Evolutionary conservation across 2,329 filamentous ascomycete genomes (phyloP).

Genomic region (Lecanicillium sp.): DNA sequence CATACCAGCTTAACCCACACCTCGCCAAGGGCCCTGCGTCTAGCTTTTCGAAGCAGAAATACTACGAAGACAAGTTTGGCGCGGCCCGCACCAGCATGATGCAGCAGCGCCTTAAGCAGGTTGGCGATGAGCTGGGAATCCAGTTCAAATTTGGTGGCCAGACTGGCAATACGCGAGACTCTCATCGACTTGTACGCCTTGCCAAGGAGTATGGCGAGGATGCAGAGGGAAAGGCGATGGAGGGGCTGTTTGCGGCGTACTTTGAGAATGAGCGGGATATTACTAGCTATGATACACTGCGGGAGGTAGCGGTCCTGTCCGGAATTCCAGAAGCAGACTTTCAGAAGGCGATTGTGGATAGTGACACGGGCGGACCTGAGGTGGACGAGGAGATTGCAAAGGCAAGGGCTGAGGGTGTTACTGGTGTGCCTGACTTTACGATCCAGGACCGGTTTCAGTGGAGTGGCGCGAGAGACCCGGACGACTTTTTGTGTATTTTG

Average conservation of each 20-base stretch:
- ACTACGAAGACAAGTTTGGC: slow-evolving; percentile 48
- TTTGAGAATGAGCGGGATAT: slow-evolving; percentile 36
- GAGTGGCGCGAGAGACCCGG: slow-evolving; percentile 59
- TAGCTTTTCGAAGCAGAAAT: slow-evolving; percentile 27
- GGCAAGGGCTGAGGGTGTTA: slow-evolving; percentile 31
- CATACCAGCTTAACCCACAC: slow-evolving; percentile 34
- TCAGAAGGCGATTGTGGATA: slow-evolving; percentile 27
- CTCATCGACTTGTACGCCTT: slow-evolving; percentile 38
- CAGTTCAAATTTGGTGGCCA: slow-evolving; percentile 35
- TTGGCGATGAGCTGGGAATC: slow-evolving; percentile 30
- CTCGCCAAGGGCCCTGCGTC: slow-evolving; percentile 19
- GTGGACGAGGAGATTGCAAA: slow-evolving; percentile 22
- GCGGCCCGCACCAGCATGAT: slow-evolving; percentile 41
- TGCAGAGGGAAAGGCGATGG: slow-evolving; percentile 48
- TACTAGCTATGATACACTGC: slow-evolving; percentile 29
- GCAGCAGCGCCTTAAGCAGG: slow-evolving; percentile 18
- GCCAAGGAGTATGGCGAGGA: slow-evolving; percentile 40
- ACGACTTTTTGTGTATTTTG: slow-evolving; percentile 58
- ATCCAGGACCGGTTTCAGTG: slow-evolving; percentile 60
- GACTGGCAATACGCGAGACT: slow-evolving; percentile 13
- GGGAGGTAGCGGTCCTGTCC: slow-evolving; percentile 20
- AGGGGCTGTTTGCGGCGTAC: slow-evolving; percentile 31
- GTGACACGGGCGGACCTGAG: slow-evolving; percentile 37
- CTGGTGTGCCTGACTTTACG: slow-evolving; percentile 65
- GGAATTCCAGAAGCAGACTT: slow-evolving; percentile 39